These are phyloP conservation scores for Glonium stellatum DNA, from an alignment of 495 filamentous ascomycete genomes.

Conservation along the genomic window DNA sequence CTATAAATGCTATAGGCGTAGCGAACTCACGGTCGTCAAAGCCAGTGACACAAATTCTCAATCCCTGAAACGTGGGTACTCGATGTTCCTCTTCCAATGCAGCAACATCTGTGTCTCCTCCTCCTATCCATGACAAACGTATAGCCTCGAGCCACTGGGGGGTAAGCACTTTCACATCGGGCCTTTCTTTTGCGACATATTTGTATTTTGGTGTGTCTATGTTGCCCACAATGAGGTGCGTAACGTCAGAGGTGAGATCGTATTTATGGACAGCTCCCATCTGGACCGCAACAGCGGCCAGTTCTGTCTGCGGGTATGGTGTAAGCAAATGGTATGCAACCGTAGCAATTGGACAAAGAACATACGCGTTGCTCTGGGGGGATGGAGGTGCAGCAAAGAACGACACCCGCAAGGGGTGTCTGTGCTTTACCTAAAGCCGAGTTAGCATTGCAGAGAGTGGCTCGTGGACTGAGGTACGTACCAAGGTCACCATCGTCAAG, in stretches of 20 bases:
- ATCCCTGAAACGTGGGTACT: conserved; percentile 53
- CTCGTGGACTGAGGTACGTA: background rate
- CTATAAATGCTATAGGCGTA: background rate
- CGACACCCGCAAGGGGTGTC: conserved; percentile 65
- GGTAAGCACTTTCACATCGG: conserved; percentile 73
- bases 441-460: background rate
- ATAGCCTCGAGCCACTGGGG: conserved; percentile 81
- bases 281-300: conserved; percentile 55
- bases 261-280: conserved; percentile 83
- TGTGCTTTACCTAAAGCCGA: conserved; percentile 22
- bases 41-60: conserved; percentile 82
- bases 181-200: conserved; percentile 83
- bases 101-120: conserved; percentile 67
- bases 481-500: conserved; percentile 1
- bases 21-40: conserved; percentile 68
- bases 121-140: conserved; percentile 71
- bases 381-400: conserved; percentile 89
- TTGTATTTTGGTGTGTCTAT: conserved; percentile 86
- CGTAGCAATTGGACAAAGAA: conserved; percentile 17
- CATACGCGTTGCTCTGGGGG: conserved; percentile 72
- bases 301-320: conserved; percentile 1
- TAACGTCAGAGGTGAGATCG: conserved; percentile 93
- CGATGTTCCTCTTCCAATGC: conserved; percentile 56
- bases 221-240: conserved; percentile 85
- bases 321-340: background rate